A percentile compares a stretch with the other conserved stretches of the same genome.
Evolutionary conservation across 805 yeast species (phyloP).

Genomic region (Lipomyces mesembrius): DNA sequence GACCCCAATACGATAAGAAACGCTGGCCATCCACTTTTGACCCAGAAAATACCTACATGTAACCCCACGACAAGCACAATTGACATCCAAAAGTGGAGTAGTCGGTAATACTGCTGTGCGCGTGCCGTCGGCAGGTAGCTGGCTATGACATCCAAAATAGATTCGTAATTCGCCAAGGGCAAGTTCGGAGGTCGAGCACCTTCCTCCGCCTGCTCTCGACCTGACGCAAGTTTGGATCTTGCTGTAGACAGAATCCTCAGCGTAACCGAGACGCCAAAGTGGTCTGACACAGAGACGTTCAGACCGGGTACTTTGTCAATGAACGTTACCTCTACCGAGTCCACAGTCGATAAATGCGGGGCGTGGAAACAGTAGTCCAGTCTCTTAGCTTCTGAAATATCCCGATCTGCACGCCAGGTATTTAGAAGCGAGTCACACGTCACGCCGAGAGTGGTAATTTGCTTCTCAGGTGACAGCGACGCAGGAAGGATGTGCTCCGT

Average conservation of each 20-base stretch:
- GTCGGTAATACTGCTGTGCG: conserved; percentile 69
- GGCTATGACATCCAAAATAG: conserved; percentile 54
- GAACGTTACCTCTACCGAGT: conserved; percentile 72
- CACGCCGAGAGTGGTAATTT: conserved; percentile 73
- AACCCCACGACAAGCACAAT: conserved; percentile 58
- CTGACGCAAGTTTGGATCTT: conserved; percentile 18
- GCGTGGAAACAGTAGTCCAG: conserved; percentile 89
- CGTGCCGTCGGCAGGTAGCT: conserved; percentile 58
- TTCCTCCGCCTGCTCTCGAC: conserved; percentile 23
- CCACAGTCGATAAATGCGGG: conserved; percentile 55
- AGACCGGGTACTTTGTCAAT: conserved; percentile 64
- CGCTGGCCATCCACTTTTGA: conserved; percentile 57
- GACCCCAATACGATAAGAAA: conserved; percentile 67
- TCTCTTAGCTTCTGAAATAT: conserved; percentile 75
- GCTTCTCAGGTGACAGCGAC: conserved; percentile 50
- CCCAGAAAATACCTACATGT: conserved; percentile 62
- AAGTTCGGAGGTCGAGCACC: conserved; percentile 30
- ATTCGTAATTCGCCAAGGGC: conserved; percentile 48
- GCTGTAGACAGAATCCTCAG: conserved; percentile 33
- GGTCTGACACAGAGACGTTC: conserved; percentile 78
- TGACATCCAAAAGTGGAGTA: conserved; percentile 64
- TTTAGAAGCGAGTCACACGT: conserved; percentile 89
- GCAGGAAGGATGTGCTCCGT: conserved; percentile 19
- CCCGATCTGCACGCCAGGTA: conserved; percentile 72
- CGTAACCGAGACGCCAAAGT: conserved; percentile 66